Base-by-base conservation (phyloP, 768 basidiomycete genomes). In the Asterophora lycoperdoides region DNA sequence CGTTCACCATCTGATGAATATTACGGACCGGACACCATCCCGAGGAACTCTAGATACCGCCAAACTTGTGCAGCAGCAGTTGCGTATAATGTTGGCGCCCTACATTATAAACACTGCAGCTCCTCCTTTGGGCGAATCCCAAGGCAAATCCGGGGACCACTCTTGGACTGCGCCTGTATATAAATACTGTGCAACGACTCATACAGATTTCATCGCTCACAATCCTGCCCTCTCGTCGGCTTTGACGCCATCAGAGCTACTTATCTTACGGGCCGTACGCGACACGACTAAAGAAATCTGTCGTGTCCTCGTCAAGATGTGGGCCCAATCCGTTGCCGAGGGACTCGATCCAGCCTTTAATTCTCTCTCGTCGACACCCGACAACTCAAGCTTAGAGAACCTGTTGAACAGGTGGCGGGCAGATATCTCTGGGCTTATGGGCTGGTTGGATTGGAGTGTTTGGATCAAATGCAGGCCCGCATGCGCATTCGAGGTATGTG, bases 361-460 rank as follows among this genome's bases (percentile, higher is more conserved):
- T 6, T 18, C 41, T 17, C 5, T 2, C 13, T 17, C 30, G 7
- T 15, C 42, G 34, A 17, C 29, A 3, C 14, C 38, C n/a, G 19
- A 35, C 20, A 18, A 19, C 3, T 32, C 30, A 18, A n/a, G 36
- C 15, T 9, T 48, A 14, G 23, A 41, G 6, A 38, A 20, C 15
- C 17, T 68, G 35, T 32, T 63, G n/a, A 17, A 18, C 10, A 29
- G 43, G 4, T 80, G 78, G 78, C 57, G 45, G 7, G 38, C 32
- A 17, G 65, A 69, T 8, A 40, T 75, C 18, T 51, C 63, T 6
- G 51, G 41, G 2, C 54, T 81, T 17, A 75, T 79, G 69, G 38
- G 32, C 0, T 80, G 79, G 79, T 60, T 81, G 0, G 79, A 75
- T 51, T 81, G 79, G 79, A 69, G 61, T 33, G 58, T 68, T 6